These are phyloP conservation scores for Verticillium dahliae DNA, from an alignment of 2,329 filamentous ascomycete genomes.

Conservation along the genomic window DNA sequence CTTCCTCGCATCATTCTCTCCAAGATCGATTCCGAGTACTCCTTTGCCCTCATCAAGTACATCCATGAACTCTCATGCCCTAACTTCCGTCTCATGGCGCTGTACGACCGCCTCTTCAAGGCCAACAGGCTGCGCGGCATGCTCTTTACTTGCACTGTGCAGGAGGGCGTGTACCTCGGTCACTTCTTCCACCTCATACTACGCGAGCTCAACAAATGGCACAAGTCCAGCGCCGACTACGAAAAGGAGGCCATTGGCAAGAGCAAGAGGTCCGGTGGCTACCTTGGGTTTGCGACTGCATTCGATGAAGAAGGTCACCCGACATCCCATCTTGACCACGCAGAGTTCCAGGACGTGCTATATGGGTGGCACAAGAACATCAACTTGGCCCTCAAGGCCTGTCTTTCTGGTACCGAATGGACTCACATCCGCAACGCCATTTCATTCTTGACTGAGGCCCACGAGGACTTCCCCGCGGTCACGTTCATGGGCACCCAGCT, in stretches of 20 bases:
- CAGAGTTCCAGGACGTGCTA: constrained; percentile 77
- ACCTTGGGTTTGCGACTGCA: constrained; percentile 69
- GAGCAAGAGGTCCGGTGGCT: constrained; percentile 38
- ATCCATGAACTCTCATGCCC: constrained; percentile 79
- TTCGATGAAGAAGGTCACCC: constrained; percentile 67
- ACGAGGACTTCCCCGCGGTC: constrained; percentile 79
- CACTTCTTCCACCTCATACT: constrained; percentile 81
- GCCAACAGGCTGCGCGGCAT: constrained; percentile 73
- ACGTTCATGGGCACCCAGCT: constrained; percentile 77
- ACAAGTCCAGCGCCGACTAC: constrained; percentile 52
- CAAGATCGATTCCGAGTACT: constrained; percentile 81
- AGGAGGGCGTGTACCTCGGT: constrained; percentile 89
- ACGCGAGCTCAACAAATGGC: constrained; percentile 77
- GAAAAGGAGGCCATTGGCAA: constrained; percentile 68
- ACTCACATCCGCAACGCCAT: constrained; percentile 98
- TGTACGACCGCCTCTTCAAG: constrained; percentile 80
- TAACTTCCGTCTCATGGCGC: constrained; percentile 77
- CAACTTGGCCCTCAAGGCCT: constrained; percentile 71
- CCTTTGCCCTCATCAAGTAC: constrained; percentile 78
- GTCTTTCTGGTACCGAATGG: constrained; percentile 79
- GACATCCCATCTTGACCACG: constrained; percentile 68
- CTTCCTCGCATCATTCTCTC: constrained; percentile 83
- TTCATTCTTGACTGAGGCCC: constrained; percentile 74
- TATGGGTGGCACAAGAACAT: constrained; percentile 88
- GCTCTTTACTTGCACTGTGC: constrained; percentile 83